Evolutionary conservation across 306 rosid genomes (phyloP).

Genomic region (Casuarina glauca): DNA sequence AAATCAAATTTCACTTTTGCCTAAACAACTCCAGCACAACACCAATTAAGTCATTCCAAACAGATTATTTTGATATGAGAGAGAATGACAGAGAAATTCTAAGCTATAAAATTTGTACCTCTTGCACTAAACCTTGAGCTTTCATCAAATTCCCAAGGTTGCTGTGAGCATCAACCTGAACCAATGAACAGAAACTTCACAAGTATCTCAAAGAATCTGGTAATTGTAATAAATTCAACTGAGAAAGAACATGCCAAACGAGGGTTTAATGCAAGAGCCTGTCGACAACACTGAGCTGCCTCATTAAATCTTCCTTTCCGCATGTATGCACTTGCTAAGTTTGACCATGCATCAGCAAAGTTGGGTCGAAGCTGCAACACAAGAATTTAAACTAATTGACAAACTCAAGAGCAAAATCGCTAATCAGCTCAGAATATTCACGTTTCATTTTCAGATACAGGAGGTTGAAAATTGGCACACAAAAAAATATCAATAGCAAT

Average conservation of each 20-base stretch:
- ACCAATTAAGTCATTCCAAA: background rate
- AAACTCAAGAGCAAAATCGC: conserved; percentile 2
- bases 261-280: conserved; percentile 95
- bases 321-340: conserved; percentile 98
- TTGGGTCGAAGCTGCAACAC: conserved; percentile 83
- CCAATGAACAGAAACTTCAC: conserved; percentile 13
- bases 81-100: background rate
- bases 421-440: background rate
- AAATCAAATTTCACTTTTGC: background rate
- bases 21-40: background rate
- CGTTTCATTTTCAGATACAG: background rate
- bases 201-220: conserved; percentile 7
- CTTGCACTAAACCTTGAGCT: conserved; percentile 76
- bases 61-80: background rate
- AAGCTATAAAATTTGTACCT: conserved; percentile 51
- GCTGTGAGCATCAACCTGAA: conserved; percentile 67
- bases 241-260: conserved; percentile 53
- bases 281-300: conserved; percentile 98
- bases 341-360: conserved; percentile 98
- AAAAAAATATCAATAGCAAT: background rate
- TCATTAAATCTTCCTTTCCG: conserved; percentile 90
- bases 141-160: conserved; percentile 70
- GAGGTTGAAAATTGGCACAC: background rate
- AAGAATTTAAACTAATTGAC: conserved; percentile 20
- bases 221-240: background rate